Conservation (phyloP, 1,284 basidiomycete genomes). For the Ustilago crameri region DNA sequence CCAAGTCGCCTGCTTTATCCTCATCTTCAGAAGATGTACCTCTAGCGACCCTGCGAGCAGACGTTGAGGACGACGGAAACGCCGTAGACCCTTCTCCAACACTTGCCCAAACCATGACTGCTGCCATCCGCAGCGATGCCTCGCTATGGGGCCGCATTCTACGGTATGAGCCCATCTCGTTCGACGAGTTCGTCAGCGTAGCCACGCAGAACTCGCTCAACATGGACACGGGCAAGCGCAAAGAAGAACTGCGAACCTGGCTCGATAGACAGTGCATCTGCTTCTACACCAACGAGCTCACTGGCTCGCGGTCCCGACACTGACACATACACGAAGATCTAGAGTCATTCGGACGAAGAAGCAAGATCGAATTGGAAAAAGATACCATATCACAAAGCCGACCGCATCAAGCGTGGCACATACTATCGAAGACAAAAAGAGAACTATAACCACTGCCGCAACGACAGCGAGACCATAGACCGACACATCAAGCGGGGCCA, state of each 20-base stretch:
- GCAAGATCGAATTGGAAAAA: constrained; percentile 2
- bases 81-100: constrained; percentile 20
- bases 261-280: constrained; percentile 43
- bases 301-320: constrained; percentile 22
- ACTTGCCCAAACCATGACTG: constrained; percentile 23
- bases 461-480: background rate
- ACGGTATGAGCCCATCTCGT: constrained; percentile 44
- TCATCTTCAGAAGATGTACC: constrained; percentile 29
- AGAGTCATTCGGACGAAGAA: background rate
- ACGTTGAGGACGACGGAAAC: background rate
- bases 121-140: constrained; percentile 14
- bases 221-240: constrained; percentile 28
- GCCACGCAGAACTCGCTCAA: constrained; percentile 11
- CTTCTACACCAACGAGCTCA: constrained; percentile 35
- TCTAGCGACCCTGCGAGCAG: background rate
- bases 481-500: background rate
- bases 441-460: background rate
- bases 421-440: background rate
- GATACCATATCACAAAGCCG: background rate
- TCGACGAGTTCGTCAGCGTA: constrained; percentile 45
- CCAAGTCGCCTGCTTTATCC: constrained; percentile 7
- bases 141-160: constrained; percentile 22
- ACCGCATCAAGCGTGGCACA: constrained; percentile 21
- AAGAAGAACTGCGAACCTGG: constrained; percentile 40
- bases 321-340: background rate